A percentile compares a stretch with the other conserved stretches of the same genome.
Conservation (phyloP, 371 early-diverging fungal genomes). For the Mucor sp. region DNA sequence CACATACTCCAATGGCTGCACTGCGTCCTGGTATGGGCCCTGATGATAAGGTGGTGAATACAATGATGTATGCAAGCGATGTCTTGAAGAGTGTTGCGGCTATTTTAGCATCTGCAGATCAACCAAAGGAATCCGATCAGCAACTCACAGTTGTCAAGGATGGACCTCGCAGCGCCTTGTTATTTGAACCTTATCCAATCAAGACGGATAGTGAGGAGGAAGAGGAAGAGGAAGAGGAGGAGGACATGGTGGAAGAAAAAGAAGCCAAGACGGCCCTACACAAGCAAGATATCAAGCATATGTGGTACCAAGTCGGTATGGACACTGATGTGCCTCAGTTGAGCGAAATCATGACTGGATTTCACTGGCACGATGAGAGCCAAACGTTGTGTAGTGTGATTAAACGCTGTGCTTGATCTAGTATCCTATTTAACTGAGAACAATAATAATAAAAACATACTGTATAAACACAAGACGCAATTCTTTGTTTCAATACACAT, state of each 20-base stretch:
- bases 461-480: neutral
- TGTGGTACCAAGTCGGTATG: slow-evolving; percentile 49
- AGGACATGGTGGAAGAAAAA: neutral
- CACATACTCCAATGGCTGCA: neutral
- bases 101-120: slow-evolving; percentile 18
- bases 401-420: neutral
- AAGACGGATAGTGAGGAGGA: slow-evolving; percentile 3
- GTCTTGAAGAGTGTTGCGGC: slow-evolving; percentile 38
- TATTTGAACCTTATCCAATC: slow-evolving; percentile 18
- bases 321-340: slow-evolving; percentile 30
- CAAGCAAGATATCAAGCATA: slow-evolving; percentile 6
- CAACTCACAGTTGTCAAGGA: neutral
- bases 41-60: slow-evolving; percentile 34
- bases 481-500: neutral
- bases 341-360: slow-evolving; percentile 32
- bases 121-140: neutral
- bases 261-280: neutral
- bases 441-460: neutral
- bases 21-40: slow-evolving; percentile 39
- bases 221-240: neutral
- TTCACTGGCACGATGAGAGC: slow-evolving; percentile 18
- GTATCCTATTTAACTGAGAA: too few species aligned
- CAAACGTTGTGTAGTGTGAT: neutral
- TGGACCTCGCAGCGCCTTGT: neutral
- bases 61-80: slow-evolving; percentile 37